Base-by-base conservation (phyloP, 192 early-diverging fungal genomes). In the Chytriomyces sp. region DNA sequence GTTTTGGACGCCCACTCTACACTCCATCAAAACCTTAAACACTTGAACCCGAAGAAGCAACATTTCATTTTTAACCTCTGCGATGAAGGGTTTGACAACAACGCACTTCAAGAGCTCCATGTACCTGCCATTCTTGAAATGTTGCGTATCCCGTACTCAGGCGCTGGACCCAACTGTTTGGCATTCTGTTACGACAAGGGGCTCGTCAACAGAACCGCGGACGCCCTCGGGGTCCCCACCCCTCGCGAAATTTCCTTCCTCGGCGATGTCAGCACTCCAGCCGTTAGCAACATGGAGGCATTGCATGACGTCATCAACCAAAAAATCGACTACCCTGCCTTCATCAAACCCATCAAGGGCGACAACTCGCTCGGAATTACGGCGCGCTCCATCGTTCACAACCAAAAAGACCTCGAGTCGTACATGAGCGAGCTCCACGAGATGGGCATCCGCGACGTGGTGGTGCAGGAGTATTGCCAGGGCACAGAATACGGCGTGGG, bases 361-460 rank as follows among this genome's bases (percentile, higher is more conserved):
- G 85, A 86, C 79, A 86, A 86, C 74, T 83, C 81, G 22, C 81
- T 86, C 32, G 85, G 85, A 12, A 86, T 86, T 34, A 86, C 85
- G 0, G 12, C 41, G 32, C 74, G 83, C 26, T 81, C 81, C 25
- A 81, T 86, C 41, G 83, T 85, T 28, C 52, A 70, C 41, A 76
- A 74, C 57, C 49, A 44, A 19, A 17, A 57, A 4, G 82, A 86
- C 33, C 72, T 84, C 26, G 67, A 71, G n/a, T 32, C 78, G 12
- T 85, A 85, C 66, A 74, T 83, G 60, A 57, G 58, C 25, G 81
- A 83, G 52, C 71, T 86, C 5, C 14, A 49, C 28, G 37, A 58
- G 26, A 69, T 76, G 4, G 79, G 79, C 5, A 79, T 86, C 38
- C 64, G 75, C 32, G 83, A 85, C 65, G 72, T 86, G 5, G 67